These are phyloP conservation scores for Geranium brycei DNA, from an alignment of 345 rosid species.

Conservation along the genomic window DNA sequence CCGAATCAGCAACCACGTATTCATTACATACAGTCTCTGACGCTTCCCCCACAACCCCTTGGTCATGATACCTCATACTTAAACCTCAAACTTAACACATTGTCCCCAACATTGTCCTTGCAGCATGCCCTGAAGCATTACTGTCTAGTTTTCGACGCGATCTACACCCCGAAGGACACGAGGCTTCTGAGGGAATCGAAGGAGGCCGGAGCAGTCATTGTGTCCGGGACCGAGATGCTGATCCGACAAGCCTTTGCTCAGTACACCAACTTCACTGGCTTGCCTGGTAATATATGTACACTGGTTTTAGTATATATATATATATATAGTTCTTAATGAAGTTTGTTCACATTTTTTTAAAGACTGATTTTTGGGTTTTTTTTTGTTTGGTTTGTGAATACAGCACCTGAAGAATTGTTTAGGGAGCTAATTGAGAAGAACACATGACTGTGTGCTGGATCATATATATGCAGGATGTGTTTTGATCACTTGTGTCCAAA, in stretches of 20 bases:
- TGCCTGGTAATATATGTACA: conserved; percentile 23
- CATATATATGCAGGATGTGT: too few relatives aligned
- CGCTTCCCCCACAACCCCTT: too few relatives aligned
- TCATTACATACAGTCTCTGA: too few relatives aligned
- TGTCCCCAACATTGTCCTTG: neutral
- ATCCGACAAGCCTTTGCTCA: conserved; percentile 40
- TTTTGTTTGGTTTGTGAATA: neutral
- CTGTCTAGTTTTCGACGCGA: conserved; percentile 32
- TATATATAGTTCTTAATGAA: too few relatives aligned
- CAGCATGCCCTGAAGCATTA: conserved; percentile 29
- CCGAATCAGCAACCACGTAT: too few relatives aligned
- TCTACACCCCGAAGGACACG: conserved; percentile 37
- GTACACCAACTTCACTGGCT: conserved; percentile 41
- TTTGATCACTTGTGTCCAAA: too few relatives aligned
- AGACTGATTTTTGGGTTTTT: too few relatives aligned
- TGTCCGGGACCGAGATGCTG: conserved; percentile 36
- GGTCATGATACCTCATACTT: too few relatives aligned
- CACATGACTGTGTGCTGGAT: too few relatives aligned
- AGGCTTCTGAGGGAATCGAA: conserved; percentile 25
- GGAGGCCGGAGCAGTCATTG: conserved; percentile 23
- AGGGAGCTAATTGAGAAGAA: conserved; percentile 32
- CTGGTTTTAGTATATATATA: too few relatives aligned
- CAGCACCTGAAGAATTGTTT: conserved; percentile 41
- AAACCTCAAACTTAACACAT: too few relatives aligned
- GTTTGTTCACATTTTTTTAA: too few relatives aligned